phyloP scores from a whole-genome alignment of 2,329 filamentous ascomycete genomes.

The Microcyclosporella mali region DNA sequence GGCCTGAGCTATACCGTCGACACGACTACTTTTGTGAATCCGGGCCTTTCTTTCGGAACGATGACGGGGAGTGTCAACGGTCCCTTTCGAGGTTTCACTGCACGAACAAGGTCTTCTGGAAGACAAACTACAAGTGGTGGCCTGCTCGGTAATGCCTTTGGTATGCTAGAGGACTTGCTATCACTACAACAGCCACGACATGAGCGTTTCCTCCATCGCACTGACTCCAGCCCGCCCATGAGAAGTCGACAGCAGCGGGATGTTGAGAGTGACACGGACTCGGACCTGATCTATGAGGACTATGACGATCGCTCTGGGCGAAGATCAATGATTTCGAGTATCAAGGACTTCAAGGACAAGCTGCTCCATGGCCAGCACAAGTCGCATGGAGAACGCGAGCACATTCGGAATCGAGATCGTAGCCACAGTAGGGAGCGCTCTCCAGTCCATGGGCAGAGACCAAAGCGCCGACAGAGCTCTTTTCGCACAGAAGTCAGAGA shows the following conservation, averaged over 20 bases:
- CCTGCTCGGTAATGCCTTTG: slow-evolving; percentile 24
- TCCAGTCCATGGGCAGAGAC: slow-evolving; percentile 4
- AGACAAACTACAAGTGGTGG: slow-evolving; percentile 10
- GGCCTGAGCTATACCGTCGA: slow-evolving; percentile 26
- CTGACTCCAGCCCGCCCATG: not conserved
- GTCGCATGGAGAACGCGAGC: not conserved
- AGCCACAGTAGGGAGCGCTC: slow-evolving; percentile 15
- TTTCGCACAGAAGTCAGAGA: slow-evolving; percentile 9
- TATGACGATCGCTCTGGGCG: slow-evolving; percentile 8
- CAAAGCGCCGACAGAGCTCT: slow-evolving; percentile 10
- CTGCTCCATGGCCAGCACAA: slow-evolving; percentile 16
- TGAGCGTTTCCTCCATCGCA: not conserved
- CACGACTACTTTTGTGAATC: slow-evolving; percentile 21
- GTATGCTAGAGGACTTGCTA: slow-evolving; percentile 20
- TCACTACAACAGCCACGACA: slow-evolving; percentile 13
- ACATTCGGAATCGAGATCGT: slow-evolving; percentile 5
- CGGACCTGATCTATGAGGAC: slow-evolving; percentile 18
- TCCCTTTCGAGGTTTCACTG: slow-evolving; percentile 10
- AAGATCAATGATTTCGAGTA: slow-evolving; percentile 18
- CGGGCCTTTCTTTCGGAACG: slow-evolving; percentile 23
- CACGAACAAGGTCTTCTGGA: slow-evolving; percentile 7
- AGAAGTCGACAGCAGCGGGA: slow-evolving; percentile 7
- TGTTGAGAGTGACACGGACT: slow-evolving; percentile 14
- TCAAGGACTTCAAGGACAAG: slow-evolving; percentile 22
- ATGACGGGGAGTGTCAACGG: slow-evolving; percentile 17